Conservation (phyloP, 164 flowering plant species). For the Nymphaea colorata region DNA sequence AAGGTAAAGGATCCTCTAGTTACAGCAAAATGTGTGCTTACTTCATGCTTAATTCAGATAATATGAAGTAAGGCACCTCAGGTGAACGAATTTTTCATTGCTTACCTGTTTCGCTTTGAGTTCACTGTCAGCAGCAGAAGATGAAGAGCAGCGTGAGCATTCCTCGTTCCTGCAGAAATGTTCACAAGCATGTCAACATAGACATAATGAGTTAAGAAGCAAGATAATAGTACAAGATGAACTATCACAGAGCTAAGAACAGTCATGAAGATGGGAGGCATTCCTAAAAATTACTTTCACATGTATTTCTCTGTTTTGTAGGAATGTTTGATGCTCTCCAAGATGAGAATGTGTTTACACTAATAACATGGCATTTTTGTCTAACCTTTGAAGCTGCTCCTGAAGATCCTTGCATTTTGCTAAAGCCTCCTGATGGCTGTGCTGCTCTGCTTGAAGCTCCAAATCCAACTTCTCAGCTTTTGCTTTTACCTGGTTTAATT, state of each 20-base stretch:
- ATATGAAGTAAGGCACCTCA: no score
- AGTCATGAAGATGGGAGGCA: neutral
- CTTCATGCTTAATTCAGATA: no score
- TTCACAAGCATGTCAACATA: neutral
- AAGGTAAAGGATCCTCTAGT: neutral
- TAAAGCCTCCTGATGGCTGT: conserved; percentile 40
- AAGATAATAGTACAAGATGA: neutral
- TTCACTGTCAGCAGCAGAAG: conserved; percentile 32
- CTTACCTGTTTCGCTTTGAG: conserved; percentile 52
- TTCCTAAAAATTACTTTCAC: neutral
- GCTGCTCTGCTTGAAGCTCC: conserved; percentile 73
- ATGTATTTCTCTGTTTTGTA: neutral
- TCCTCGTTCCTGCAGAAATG: conserved; percentile 33
- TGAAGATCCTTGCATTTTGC: conserved; percentile 57
- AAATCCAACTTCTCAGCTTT: conserved; percentile 42
- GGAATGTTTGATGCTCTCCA: no score
- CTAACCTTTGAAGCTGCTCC: conserved; percentile 70
- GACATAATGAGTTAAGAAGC: neutral
- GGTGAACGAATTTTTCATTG: no score
- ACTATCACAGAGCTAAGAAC: neutral
- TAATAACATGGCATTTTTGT: neutral
- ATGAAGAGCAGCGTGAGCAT: conserved; percentile 19
- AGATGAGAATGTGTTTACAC: neutral
- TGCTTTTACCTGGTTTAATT: conserved; percentile 40
- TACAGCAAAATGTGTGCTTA: neutral